A percentile compares a stretch with the other conserved stretches of the same genome.
phyloP scores from a whole-genome alignment of 805 yeast genomes.

The Clavispora asparagi region DNA sequence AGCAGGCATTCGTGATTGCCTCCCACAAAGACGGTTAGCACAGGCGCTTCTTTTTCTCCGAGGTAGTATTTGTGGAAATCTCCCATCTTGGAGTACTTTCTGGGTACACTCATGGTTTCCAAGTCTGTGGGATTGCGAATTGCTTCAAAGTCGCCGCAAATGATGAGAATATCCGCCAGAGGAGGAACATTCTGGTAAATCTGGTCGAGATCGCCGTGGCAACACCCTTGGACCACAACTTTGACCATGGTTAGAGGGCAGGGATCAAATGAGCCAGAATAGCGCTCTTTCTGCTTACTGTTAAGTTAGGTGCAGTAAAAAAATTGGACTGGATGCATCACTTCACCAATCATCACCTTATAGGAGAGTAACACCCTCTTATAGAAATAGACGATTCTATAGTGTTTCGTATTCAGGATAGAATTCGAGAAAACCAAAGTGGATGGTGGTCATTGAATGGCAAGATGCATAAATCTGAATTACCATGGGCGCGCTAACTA shows the following conservation, averaged over 20 bases:
- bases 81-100: slow-evolving; percentile 67
- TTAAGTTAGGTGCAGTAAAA: too few relatives aligned
- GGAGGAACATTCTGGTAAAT: slow-evolving; percentile 41
- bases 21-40: slow-evolving; percentile 78
- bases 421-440: too few relatives aligned
- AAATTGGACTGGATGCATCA: too few relatives aligned
- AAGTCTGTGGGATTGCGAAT: slow-evolving; percentile 61
- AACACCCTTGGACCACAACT: slow-evolving; percentile 83
- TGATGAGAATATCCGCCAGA: slow-evolving; percentile 43
- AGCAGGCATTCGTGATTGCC: slow-evolving; percentile 94
- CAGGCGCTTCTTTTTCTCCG: slow-evolving; percentile 61
- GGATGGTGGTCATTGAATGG: too few relatives aligned
- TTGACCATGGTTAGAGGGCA: slow-evolving; percentile 8
- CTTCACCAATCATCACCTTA: too few relatives aligned
- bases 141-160: slow-evolving; percentile 93
- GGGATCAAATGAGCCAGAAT: too few relatives aligned
- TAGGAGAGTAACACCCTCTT: too few relatives aligned
- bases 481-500: too few relatives aligned
- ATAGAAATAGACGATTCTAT: too few relatives aligned
- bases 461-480: too few relatives aligned
- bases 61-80: slow-evolving; percentile 73
- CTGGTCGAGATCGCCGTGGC: slow-evolving; percentile 71
- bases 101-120: slow-evolving; percentile 69
- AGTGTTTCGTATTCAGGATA: too few relatives aligned
- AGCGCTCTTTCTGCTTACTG: too few relatives aligned